A percentile compares a stretch with the other conserved stretches of the same genome.
phyloP scores from a whole-genome alignment of 1,284 basidiomycete genomes.

The Schizophyllum commune region DNA sequence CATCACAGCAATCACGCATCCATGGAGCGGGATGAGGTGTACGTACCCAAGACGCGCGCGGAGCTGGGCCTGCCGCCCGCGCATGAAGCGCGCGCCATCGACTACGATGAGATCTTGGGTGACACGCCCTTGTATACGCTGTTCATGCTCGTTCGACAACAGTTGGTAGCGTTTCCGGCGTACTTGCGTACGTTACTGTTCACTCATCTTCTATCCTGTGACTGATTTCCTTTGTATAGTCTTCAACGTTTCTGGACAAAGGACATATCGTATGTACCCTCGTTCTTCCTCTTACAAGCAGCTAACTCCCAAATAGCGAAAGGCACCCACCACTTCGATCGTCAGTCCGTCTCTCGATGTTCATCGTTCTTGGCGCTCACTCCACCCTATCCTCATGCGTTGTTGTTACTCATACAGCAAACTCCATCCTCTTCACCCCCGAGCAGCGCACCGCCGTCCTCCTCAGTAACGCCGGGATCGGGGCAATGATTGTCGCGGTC shows the following conservation, averaged over 20 bases:
- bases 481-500: slow-evolving; percentile 36
- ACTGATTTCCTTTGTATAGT: slow-evolving; percentile 25
- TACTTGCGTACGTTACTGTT: slow-evolving; percentile 47
- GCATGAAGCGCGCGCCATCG: slow-evolving; percentile 25
- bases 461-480: slow-evolving; percentile 47
- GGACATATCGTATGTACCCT: slow-evolving; percentile 39
- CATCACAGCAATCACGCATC: slow-evolving; percentile 46
- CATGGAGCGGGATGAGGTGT: slow-evolving; percentile 57
- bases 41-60: slow-evolving; percentile 47
- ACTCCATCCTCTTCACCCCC: slow-evolving; percentile 46
- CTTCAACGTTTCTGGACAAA: slow-evolving; percentile 58
- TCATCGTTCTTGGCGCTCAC: background rate
- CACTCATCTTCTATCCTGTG: background rate
- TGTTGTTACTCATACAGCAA: slow-evolving; percentile 25
- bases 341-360: slow-evolving; percentile 23
- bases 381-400: background rate
- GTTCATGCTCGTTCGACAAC: slow-evolving; percentile 45
- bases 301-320: slow-evolving; percentile 20
- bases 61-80: slow-evolving; percentile 39
- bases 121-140: slow-evolving; percentile 55
- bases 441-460: slow-evolving; percentile 45
- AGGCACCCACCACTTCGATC: slow-evolving; percentile 55
- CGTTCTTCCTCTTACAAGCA: background rate
- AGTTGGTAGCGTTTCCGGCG: slow-evolving; percentile 69
- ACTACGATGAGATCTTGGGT: slow-evolving; percentile 49